These are phyloP conservation scores for Maudiozyma saulgeensis DNA, from an alignment of 805 yeast genomes.

Conservation along the genomic window DNA sequence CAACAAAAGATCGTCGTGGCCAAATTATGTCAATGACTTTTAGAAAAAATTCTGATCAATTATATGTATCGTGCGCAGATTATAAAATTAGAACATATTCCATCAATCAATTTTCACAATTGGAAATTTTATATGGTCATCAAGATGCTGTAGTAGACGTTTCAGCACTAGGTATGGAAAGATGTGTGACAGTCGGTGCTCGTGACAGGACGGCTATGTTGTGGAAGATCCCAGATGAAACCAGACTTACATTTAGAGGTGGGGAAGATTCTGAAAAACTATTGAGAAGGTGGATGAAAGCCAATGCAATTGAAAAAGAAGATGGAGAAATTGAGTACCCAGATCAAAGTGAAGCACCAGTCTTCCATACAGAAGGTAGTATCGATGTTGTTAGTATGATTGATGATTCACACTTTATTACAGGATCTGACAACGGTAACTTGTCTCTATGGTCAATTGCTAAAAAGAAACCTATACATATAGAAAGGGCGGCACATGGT, in stretches of 20 bases:
- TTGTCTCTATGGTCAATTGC: slow-evolving; percentile 82
- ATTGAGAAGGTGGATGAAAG: slow-evolving; percentile 30
- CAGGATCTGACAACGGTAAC: slow-evolving; percentile 93
- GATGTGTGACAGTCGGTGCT: slow-evolving; percentile 93
- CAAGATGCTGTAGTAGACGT: slow-evolving; percentile 83
- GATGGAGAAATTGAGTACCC: slow-evolving; percentile 25
- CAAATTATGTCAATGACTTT: slow-evolving; percentile 65
- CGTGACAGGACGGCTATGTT: slow-evolving; percentile 91
- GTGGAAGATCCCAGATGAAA: slow-evolving; percentile 95
- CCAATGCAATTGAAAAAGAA: slow-evolving; percentile 23
- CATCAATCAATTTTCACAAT: slow-evolving; percentile 74
- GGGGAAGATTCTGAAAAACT: slow-evolving; percentile 53
- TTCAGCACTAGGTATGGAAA: slow-evolving; percentile 70
- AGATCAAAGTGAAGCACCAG: slow-evolving; percentile 27
- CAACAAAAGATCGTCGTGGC: slow-evolving; percentile 62
- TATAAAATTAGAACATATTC: slow-evolving; percentile 81
- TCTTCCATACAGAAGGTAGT: slow-evolving; percentile 67
- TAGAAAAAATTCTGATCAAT: slow-evolving; percentile 70
- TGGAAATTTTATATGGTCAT: slow-evolving; percentile 90
- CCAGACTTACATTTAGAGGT: slow-evolving; percentile 86
- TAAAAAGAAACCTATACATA: slow-evolving; percentile 78
- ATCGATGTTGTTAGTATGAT: slow-evolving; percentile 84
- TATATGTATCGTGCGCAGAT: slow-evolving; percentile 90
- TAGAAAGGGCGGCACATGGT: slow-evolving; percentile 72
- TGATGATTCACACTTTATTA: slow-evolving; percentile 85